phyloP scores from a whole-genome alignment of 2,329 filamentous ascomycete species.

The Lasiodiplodia sp. region DNA sequence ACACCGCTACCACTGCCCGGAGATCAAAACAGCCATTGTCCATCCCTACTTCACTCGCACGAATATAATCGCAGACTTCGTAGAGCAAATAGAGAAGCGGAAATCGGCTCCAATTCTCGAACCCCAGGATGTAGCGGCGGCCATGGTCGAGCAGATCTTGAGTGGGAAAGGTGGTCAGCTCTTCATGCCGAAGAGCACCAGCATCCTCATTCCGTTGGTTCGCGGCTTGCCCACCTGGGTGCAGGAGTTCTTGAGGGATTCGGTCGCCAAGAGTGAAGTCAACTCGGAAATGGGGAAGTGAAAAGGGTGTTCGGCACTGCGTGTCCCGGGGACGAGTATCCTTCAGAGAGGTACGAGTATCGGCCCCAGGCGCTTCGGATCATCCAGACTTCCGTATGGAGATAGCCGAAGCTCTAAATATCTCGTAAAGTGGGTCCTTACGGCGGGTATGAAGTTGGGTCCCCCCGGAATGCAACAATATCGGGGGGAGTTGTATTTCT shows the following conservation, averaged over 20 bases:
- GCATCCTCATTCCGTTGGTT: conserved; percentile 41
- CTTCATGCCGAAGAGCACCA: conserved; percentile 34
- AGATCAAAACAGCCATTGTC: conserved; percentile 40
- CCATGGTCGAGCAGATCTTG: conserved; percentile 39
- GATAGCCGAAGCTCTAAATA: conserved; percentile 17
- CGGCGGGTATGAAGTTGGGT: background rate
- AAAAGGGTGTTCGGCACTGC: background rate
- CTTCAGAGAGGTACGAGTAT: conserved; percentile 12
- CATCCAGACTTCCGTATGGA: background rate
- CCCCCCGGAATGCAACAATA: background rate
- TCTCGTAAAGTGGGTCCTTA: background rate
- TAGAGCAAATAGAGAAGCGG: conserved; percentile 13
- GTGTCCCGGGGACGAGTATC: background rate
- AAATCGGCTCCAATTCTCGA: conserved; percentile 33
- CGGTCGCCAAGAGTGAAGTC: background rate
- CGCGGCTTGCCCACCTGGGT: conserved; percentile 38
- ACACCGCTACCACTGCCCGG: conserved; percentile 35
- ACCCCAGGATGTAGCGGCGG: conserved; percentile 37
- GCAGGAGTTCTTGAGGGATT: conserved; percentile 38
- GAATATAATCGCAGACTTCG: conserved; percentile 36
- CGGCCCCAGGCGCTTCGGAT: conserved; percentile 1
- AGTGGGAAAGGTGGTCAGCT: conserved; percentile 37
- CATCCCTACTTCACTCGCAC: conserved; percentile 42
- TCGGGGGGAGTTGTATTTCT: background rate
- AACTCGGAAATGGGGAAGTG: background rate